A percentile compares a stretch with the other conserved stretches of the same genome.
Evolutionary conservation across 2,329 filamentous ascomycete genomes (phyloP).

Genomic region (Pseudocercospora crystallina): DNA sequence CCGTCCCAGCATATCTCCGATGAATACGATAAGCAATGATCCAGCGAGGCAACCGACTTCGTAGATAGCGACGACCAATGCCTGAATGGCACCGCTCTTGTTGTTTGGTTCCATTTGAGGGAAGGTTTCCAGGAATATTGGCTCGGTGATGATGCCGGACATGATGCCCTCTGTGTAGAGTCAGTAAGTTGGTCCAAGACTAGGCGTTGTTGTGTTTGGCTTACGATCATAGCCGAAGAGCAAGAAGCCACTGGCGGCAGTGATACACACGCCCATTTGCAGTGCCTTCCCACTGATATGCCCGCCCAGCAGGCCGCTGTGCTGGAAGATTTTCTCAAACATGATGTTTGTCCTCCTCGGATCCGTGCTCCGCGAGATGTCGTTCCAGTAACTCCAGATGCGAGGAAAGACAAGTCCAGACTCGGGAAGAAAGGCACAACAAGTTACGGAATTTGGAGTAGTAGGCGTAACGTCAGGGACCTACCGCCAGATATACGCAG

Average conservation of each 20-base stretch:
- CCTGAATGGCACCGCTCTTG: constrained; percentile 29
- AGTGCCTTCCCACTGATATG: constrained; percentile 16
- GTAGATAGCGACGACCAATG: constrained; percentile 38
- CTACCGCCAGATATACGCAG: background rate
- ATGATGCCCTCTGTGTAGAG: constrained; percentile 37
- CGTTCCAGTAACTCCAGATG: no score
- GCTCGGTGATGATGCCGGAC: constrained; percentile 43
- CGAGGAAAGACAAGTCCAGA: no score
- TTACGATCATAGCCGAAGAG: constrained; percentile 23
- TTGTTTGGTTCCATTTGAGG: constrained; percentile 38
- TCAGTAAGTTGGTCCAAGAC: no score
- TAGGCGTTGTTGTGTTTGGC: no score
- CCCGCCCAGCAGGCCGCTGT: constrained; percentile 20
- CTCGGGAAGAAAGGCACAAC: no score
- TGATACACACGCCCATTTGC: constrained; percentile 19
- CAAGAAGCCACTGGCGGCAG: constrained; percentile 17
- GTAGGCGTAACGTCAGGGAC: background rate
- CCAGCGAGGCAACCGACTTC: constrained; percentile 37
- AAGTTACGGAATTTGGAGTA: background rate
- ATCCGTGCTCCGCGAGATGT: no score
- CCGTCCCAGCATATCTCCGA: constrained; percentile 60
- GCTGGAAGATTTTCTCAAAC: constrained; percentile 7
- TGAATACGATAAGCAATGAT: constrained; percentile 40
- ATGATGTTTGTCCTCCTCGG: no score
- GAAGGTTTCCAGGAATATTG: constrained; percentile 42